phyloP scores from a whole-genome alignment of 2,329 filamentous ascomycete genomes.

The Ustilaginoidea virens region DNA sequence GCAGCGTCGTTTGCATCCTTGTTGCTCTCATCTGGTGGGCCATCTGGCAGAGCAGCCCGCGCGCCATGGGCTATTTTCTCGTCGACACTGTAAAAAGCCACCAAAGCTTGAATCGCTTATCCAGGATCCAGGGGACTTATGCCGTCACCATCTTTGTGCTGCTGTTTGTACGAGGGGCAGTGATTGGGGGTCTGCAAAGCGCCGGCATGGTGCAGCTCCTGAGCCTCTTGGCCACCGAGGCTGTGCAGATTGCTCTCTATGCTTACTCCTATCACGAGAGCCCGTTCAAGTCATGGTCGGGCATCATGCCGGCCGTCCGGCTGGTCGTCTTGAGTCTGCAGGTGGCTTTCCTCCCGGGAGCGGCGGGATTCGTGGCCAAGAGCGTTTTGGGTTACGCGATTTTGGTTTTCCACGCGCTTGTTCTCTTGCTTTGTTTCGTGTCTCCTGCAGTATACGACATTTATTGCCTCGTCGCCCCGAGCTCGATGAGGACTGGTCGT shows the following conservation, averaged over 20 bases:
- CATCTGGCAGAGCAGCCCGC: conserved; percentile 10
- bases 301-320: neutral
- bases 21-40: conserved; percentile 15
- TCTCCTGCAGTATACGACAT: conserved; percentile 28
- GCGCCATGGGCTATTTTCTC: conserved; percentile 15
- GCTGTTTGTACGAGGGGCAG: conserved; percentile 48
- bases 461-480: too few species aligned
- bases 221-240: conserved; percentile 50
- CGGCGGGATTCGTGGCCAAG: neutral
- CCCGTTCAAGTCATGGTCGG: neutral
- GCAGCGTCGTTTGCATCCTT: conserved; percentile 9
- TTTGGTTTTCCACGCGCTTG: conserved; percentile 22
- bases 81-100: conserved; percentile 46
- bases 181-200: conserved; percentile 49
- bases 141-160: conserved; percentile 48
- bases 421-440: conserved; percentile 42
- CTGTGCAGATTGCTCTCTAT: conserved; percentile 35
- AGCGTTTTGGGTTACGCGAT: conserved; percentile 1
- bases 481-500: too few species aligned
- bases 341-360: neutral
- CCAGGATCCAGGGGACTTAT: conserved; percentile 41
- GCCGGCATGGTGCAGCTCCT: conserved; percentile 46
- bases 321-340: neutral
- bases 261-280: conserved; percentile 23
- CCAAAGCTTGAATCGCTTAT: conserved; percentile 29